These are phyloP conservation scores for Venturia effusa DNA, from an alignment of 2,329 filamentous ascomycete species.

Conservation along the genomic window DNA sequence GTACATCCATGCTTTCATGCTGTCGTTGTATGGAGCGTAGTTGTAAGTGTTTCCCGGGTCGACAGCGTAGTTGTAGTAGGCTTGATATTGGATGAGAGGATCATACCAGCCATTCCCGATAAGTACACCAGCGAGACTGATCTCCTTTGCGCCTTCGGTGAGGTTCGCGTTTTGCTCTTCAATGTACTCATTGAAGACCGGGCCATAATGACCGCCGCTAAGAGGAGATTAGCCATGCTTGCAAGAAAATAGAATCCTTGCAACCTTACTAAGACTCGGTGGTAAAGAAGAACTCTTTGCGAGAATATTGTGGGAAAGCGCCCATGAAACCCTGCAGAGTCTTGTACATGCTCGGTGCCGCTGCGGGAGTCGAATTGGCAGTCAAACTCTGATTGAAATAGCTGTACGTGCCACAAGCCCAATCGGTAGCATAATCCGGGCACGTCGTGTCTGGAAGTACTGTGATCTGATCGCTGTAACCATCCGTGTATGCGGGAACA, in stretches of 20 bases:
- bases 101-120: conserved; percentile 50
- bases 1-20: conserved; percentile 40
- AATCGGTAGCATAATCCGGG: conserved; percentile 35
- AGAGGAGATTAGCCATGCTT: background rate
- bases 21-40: conserved; percentile 40
- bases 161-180: conserved; percentile 34
- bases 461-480: conserved; percentile 26
- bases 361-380: conserved; percentile 40
- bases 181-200: conserved; percentile 42
- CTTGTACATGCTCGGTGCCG: conserved; percentile 50
- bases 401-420: conserved; percentile 45
- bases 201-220: conserved; percentile 45
- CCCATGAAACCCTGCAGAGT: conserved; percentile 53
- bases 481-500: conserved; percentile 29
- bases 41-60: conserved; percentile 48
- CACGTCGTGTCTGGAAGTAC: conserved; percentile 36
- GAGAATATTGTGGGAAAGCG: conserved; percentile 39
- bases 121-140: conserved; percentile 39
- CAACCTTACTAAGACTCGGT: conserved; percentile 32
- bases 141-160: conserved; percentile 32
- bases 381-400: conserved; percentile 39
- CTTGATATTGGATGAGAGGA: conserved; percentile 44
- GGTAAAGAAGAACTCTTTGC: conserved; percentile 43
- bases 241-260: conserved; percentile 23
- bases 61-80: conserved; percentile 48